Evolutionary conservation across 2,329 filamentous ascomycete genomes (phyloP), one percentile per base, ranked within the genome.

Genomic region (Cercospora sojina): DNA sequence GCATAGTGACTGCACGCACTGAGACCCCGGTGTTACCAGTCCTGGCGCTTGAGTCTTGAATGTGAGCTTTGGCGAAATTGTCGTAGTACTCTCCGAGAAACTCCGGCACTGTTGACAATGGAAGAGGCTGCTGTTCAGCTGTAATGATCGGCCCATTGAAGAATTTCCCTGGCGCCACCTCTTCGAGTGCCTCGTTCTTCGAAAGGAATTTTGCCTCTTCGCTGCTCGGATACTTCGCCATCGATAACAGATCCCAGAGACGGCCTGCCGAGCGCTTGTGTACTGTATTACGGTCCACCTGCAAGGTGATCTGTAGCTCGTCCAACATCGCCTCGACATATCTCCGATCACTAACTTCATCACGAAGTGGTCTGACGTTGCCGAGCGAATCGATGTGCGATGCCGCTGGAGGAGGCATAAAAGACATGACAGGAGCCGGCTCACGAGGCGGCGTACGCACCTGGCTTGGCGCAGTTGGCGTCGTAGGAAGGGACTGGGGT

Each of bases 51-150:
- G 74, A 74, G 56, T 77, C 74, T 61, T 77, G 75, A 25, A 77
- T 70, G 57, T 65, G 68, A 7, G 76, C 72, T 25, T 67, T 64
- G 5, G 67, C 65, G n/a, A 67, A 53, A 29, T 76, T 72, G 43
- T 77, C 74, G 70, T 76, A 77, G 64, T 66, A 73, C 65, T 77
- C 75, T 13, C 38, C 65, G 5, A 76, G 68, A 62, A 76, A 77
- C 13, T 73, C 31, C 2, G 69, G 57, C 10, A 73, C 57, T 7
- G 68, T 73, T 38, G 74, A 72, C 8, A 77, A 62, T 1, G 71
- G 69, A 58, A 74, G 41, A 41, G 67, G 65, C 60, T 77, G 75
- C 64, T 75, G 72, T 23, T 64, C 67, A 38, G 69, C 63, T 3
- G 71, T 73, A 58, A 77, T 56, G 58, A 77, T 76, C 0, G 74